Percentiles rank a stretch among this genome's conserved stretches.
phyloP scores from a whole-genome alignment of 768 basidiomycete genomes.

The Kockovaella imperatae region DNA sequence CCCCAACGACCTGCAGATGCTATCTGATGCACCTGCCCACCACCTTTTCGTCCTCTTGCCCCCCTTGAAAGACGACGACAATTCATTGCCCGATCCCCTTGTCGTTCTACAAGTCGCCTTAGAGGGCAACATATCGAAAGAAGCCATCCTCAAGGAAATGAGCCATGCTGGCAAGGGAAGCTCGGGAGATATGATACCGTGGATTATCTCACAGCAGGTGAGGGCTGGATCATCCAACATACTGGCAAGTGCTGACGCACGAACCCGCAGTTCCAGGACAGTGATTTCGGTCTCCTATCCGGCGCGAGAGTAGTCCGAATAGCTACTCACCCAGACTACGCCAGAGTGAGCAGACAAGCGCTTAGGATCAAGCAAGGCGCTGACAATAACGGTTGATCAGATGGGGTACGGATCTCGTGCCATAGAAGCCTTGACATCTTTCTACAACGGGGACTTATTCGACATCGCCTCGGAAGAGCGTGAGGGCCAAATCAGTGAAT shows the following conservation, averaged over 20 bases:
- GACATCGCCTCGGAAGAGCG: conserved; percentile 54
- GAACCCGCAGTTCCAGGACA: conserved; percentile 80
- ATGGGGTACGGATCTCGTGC: conserved; percentile 97
- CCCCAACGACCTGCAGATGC: conserved; percentile 94
- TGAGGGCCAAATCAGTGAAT: too few relatives aligned
- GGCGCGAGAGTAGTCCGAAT: conserved; percentile 87
- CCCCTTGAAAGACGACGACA: conserved; percentile 81
- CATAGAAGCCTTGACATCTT: conserved; percentile 73
- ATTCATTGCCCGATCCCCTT: conserved; percentile 84
- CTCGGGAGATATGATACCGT: conserved; percentile 95
- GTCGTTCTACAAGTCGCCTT: conserved; percentile 93
- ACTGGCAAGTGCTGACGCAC: conserved; percentile 6
- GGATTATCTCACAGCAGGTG: conserved; percentile 74
- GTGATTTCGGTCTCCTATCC: conserved; percentile 80
- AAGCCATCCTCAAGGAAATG: conserved; percentile 75
- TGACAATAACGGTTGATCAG: conserved; percentile 48
- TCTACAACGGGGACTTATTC: conserved; percentile 88
- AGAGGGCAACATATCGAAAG: conserved; percentile 83
- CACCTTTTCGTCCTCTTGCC: conserved; percentile 92
- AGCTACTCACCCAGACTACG: conserved; percentile 92
- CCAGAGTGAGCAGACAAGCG: conserved; percentile 55
- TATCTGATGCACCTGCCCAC: conserved; percentile 94
- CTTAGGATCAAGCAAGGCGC: too few relatives aligned
- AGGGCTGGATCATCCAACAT: conserved; percentile 1
- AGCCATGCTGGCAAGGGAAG: conserved; percentile 67